These are phyloP conservation scores for Termitomyces sp. DNA, from an alignment of 1,284 basidiomycete genomes.

Conservation along the genomic window DNA sequence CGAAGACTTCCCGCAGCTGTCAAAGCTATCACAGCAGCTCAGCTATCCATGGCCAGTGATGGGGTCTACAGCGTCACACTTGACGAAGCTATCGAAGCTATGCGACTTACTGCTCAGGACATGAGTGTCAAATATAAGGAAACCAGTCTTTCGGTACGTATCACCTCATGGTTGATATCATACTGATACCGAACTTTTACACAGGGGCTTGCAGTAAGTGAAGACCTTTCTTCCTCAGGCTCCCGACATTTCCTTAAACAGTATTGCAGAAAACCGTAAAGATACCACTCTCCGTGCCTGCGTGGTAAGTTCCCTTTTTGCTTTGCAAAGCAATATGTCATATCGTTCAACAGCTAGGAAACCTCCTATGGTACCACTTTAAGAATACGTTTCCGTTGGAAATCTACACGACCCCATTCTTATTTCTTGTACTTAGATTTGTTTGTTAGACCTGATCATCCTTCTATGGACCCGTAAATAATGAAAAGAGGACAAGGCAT, in stretches of 20 bases:
- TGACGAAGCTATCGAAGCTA: conserved; percentile 95
- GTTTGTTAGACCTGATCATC: background rate
- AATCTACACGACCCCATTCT: background rate
- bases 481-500: background rate
- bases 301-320: conserved; percentile 39
- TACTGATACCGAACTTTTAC: conserved; percentile 4
- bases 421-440: background rate
- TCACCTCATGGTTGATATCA: conserved; percentile 4
- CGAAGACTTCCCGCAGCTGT: conserved; percentile 47
- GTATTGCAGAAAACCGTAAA: conserved; percentile 56
- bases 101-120: conserved; percentile 85
- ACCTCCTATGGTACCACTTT: background rate
- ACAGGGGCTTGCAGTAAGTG: conserved; percentile 50
- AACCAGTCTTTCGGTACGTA: conserved; percentile 78
- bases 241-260: background rate
- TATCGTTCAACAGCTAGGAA: background rate
- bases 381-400: background rate
- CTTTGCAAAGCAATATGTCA: background rate
- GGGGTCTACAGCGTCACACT: conserved; percentile 85
- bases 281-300: conserved; percentile 71
- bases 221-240: background rate
- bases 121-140: conserved; percentile 93
- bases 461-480: background rate
- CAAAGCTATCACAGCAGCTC: conserved; percentile 88
- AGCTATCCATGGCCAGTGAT: conserved; percentile 87